A percentile compares a stretch with the other conserved stretches of the same genome.
phyloP scores from a whole-genome alignment of 2,329 filamentous ascomycete genomes.

The Colletotrichum sp. region DNA sequence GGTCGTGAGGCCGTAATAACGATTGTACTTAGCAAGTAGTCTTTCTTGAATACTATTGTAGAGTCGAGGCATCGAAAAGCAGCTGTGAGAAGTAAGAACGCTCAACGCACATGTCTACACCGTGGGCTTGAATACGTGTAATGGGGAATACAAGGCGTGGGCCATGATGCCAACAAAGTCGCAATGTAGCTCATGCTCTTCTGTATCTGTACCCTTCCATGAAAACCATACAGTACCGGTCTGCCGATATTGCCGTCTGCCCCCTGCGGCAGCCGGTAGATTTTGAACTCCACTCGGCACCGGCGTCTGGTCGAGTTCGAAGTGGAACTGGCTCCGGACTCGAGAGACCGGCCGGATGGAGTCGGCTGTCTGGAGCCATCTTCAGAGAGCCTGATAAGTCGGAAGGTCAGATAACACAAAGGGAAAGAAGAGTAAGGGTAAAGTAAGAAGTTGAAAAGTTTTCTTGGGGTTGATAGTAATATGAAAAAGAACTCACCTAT shows the following conservation, averaged over 20 bases:
- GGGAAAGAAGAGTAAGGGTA: neutral
- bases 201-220: neutral
- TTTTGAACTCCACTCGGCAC: neutral
- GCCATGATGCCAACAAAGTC: neutral
- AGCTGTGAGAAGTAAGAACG: neutral
- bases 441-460: neutral
- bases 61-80: neutral
- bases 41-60: neutral
- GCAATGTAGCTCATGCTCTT: neutral
- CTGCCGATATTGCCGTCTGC: neutral
- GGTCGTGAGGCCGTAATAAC: rapidly evolving
- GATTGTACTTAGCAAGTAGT: neutral
- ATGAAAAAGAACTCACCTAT: neutral
- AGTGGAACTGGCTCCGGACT: neutral
- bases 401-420: neutral
- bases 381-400: neutral
- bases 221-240: neutral
- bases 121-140: neutral
- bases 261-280: neutral
- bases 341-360: neutral
- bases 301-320: neutral
- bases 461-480: neutral
- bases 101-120: neutral
- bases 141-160: neutral
- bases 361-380: neutral